These are phyloP conservation scores for Ajuga chamaepitys DNA, from an alignment of 257 asterid genomes.

Conservation along the genomic window DNA sequence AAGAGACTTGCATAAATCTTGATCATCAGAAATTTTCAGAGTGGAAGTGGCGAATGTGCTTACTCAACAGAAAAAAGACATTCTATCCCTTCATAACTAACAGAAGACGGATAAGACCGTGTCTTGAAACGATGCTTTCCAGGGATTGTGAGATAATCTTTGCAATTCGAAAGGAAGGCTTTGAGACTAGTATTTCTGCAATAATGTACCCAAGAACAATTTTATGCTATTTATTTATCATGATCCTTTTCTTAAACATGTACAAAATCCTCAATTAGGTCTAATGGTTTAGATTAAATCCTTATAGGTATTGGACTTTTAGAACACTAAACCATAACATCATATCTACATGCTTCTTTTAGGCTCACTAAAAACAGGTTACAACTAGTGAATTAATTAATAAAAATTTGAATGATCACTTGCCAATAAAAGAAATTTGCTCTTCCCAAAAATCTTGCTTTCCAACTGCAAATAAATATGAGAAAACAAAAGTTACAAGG, in stretches of 20 bases:
- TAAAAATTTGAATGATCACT: background rate
- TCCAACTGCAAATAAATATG: background rate
- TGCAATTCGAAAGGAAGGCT: too few species aligned
- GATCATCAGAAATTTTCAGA: background rate
- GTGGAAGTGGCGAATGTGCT: background rate
- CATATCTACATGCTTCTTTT: background rate
- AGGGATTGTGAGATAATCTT: too few species aligned
- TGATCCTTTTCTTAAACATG: too few species aligned
- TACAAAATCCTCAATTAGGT: too few species aligned
- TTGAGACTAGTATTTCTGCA: too few species aligned
- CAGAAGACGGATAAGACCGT: too few species aligned
- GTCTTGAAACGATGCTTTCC: too few species aligned
- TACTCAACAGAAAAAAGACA: background rate
- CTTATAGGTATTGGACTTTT: background rate
- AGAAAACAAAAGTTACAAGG: background rate
- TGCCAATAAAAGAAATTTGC: background rate
- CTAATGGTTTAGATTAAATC: background rate
- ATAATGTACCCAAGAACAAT: too few species aligned
- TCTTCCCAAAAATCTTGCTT: background rate
- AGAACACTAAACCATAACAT: background rate
- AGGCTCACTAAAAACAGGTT: background rate
- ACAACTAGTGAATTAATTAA: background rate
- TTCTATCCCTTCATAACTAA: background rate
- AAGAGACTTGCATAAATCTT: background rate
- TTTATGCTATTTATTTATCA: too few species aligned